Percentiles rank a stretch among this genome's conserved stretches.
Evolutionary conservation across 148 eudicot species (phyloP).

Genomic region (Bassia scoparia): DNA sequence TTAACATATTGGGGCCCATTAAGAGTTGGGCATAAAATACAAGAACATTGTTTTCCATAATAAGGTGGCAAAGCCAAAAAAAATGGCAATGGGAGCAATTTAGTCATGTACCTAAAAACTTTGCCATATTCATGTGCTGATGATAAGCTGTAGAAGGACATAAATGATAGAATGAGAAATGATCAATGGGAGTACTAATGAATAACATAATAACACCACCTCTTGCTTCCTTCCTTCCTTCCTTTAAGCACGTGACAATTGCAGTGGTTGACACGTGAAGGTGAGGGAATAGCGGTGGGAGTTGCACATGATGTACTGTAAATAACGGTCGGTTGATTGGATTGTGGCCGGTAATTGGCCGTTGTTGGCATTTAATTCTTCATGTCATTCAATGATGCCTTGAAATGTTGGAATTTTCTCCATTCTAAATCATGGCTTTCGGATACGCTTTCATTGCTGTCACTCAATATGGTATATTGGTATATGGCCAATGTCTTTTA

Average conservation of each 20-base stretch:
- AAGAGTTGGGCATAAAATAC: neutral
- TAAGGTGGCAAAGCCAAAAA: neutral
- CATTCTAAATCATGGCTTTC: neutral
- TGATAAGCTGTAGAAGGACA: constrained; percentile 6
- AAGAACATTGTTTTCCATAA: neutral
- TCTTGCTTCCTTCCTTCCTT: too few species aligned
- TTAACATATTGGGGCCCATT: constrained; percentile 11
- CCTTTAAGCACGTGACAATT: constrained; percentile 18
- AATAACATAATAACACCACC: neutral
- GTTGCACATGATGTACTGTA: constrained; percentile 23
- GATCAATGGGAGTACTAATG: neutral
- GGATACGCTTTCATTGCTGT: neutral
- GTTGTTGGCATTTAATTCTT: constrained; percentile 15
- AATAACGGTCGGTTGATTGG: constrained; percentile 17
- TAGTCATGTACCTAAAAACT: constrained; percentile 2
- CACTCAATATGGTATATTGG: too few species aligned
- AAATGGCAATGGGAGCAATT: constrained; percentile 17
- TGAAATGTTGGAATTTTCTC: neutral
- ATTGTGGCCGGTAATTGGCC: constrained; percentile 20
- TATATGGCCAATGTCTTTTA: neutral
- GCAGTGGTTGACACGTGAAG: constrained; percentile 30
- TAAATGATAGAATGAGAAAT: neutral
- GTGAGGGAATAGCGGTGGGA: constrained; percentile 12
- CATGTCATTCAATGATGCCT: constrained; percentile 7
- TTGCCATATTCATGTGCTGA: constrained; percentile 18